phyloP scores from a whole-genome alignment of 2,329 filamentous ascomycete species.

The Colletotrichum euphorbiae region DNA sequence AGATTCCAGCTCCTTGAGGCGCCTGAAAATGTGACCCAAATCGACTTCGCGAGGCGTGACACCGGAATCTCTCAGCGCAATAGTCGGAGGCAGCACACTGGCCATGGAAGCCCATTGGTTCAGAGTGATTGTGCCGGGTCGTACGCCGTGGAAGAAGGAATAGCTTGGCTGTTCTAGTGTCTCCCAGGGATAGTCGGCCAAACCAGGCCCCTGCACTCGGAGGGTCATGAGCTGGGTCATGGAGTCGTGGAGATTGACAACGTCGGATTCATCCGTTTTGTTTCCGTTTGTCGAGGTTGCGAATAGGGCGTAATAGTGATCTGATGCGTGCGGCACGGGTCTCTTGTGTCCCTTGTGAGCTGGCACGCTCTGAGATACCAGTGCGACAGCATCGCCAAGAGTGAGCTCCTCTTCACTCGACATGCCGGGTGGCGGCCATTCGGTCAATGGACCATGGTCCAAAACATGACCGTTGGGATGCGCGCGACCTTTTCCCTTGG shows the following conservation, averaged over 20 bases:
- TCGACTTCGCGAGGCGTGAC: conserved; percentile 70
- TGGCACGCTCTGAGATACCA: conserved; percentile 69
- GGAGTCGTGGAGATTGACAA: conserved; percentile 62
- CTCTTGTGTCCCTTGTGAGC: conserved; percentile 66
- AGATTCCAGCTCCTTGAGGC: conserved; percentile 68
- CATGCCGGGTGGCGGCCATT: conserved; percentile 69
- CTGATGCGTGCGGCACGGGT: conserved; percentile 65
- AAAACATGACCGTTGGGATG: conserved; percentile 46
- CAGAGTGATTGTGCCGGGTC: conserved; percentile 77
- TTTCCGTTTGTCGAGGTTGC: conserved; percentile 63
- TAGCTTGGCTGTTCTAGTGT: conserved; percentile 81
- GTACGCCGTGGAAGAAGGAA: conserved; percentile 73
- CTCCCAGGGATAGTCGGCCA: conserved; percentile 69
- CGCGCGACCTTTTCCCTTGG: conserved; percentile 55
- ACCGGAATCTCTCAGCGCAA: conserved; percentile 69
- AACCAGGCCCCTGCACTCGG: conserved; percentile 56
- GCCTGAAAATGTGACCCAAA: conserved; percentile 67
- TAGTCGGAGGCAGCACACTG: conserved; percentile 65
- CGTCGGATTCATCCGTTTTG: conserved; percentile 57
- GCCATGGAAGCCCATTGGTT: conserved; percentile 75
- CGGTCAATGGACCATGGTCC: conserved; percentile 54
- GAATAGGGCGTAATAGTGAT: conserved; percentile 68
- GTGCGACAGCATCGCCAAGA: conserved; percentile 65
- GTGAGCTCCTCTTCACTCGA: conserved; percentile 62
- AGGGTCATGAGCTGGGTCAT: conserved; percentile 71